Evolutionary conservation across 176 grass and related monocot genomes (phyloP).

Genomic region (Elymus sibiricus): DNA sequence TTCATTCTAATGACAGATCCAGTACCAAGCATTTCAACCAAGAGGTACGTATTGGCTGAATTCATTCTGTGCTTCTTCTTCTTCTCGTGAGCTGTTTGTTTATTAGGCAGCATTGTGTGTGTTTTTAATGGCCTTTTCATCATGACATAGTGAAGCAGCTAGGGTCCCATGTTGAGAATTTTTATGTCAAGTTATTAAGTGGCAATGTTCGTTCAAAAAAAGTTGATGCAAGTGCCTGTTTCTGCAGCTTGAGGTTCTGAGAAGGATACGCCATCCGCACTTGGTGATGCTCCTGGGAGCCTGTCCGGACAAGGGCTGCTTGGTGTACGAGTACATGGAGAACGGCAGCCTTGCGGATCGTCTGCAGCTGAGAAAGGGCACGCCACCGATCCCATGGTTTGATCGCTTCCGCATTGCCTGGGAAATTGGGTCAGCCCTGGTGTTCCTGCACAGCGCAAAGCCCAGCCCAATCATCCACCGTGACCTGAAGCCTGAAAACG

Average conservation of each 20-base stretch:
- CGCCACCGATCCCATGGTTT: constrained; percentile 61
- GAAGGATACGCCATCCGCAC: constrained; percentile 72
- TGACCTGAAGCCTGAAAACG: constrained; percentile 90
- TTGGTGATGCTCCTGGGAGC: constrained; percentile 78
- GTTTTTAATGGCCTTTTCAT: not conserved
- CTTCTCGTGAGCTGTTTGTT: not conserved
- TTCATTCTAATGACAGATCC: constrained; percentile 47
- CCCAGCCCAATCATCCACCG: constrained; percentile 85
- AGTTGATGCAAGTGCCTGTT: not conserved
- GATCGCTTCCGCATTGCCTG: constrained; percentile 59
- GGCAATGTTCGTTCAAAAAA: not conserved
- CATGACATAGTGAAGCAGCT: not conserved
- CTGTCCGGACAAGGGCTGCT: constrained; percentile 71
- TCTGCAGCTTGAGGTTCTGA: constrained; percentile 73
- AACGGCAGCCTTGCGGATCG: constrained; percentile 88
- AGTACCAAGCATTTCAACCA: constrained; percentile 67
- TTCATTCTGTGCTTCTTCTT: not conserved
- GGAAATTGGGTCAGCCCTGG: constrained; percentile 58
- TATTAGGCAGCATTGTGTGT: not conserved
- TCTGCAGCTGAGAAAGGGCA: constrained; percentile 53
- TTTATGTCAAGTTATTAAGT: not conserved
- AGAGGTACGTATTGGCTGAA: constrained; percentile 50
- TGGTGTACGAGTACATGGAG: constrained; percentile 98
- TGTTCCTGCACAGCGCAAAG: constrained; percentile 66
- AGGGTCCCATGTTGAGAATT: not conserved